phyloP scores from a whole-genome alignment of 169 alveolate species.

The Eimeria acervulina region DNA sequence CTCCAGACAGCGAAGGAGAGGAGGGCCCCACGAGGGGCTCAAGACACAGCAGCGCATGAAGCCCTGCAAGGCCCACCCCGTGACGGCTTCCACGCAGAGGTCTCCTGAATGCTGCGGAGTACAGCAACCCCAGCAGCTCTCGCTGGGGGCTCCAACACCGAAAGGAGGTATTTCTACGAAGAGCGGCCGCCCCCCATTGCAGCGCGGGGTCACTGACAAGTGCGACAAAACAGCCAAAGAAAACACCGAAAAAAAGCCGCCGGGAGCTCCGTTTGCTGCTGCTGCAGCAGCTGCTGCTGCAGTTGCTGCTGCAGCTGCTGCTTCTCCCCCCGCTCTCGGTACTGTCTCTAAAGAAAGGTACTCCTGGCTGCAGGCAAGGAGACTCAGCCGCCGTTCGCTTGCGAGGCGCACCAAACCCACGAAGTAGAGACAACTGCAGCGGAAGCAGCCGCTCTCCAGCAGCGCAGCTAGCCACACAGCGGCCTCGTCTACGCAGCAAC shows the following conservation, averaged over 20 bases:
- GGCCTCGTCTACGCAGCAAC: conserved; percentile 22
- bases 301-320: not conserved
- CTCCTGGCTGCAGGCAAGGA: conserved; percentile 18
- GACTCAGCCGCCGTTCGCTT: conserved; percentile 48
- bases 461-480: conserved; percentile 51
- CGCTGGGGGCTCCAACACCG: conserved; percentile 51
- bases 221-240: conserved; percentile 43
- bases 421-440: conserved; percentile 63
- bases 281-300: not conserved
- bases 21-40: not conserved
- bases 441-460: conserved; percentile 41
- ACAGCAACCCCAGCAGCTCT: conserved; percentile 74
- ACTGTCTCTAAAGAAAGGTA: not conserved
- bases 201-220: conserved; percentile 65
- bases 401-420: conserved; percentile 30
- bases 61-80: conserved; percentile 48
- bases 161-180: conserved; percentile 38
- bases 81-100: conserved; percentile 8
- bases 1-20: conserved; percentile 9
- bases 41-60: conserved; percentile 58
- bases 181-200: conserved; percentile 5
- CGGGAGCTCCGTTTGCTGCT: not conserved
- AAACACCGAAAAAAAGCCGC: not conserved
- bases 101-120: not conserved
- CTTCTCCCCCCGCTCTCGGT: not conserved